These are phyloP conservation scores for Ogataea neopini DNA, from an alignment of 805 yeast genomes.

Conservation along the genomic window DNA sequence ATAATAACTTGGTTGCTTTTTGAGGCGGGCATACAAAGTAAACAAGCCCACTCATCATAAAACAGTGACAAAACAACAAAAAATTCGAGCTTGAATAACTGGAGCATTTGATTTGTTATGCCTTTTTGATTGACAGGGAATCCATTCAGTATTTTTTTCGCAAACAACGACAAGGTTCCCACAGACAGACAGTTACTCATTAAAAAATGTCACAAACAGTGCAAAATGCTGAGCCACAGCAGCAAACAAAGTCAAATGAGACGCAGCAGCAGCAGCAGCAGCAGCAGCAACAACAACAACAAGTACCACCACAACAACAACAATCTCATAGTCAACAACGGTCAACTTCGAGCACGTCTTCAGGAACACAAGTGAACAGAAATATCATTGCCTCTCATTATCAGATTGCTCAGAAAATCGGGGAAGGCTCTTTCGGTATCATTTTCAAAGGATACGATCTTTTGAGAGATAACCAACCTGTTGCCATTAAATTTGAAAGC, in stretches of 20 bases:
- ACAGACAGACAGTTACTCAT: not conserved
- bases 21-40: conserved; percentile 1
- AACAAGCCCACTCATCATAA: not conserved
- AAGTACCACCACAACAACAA: not conserved
- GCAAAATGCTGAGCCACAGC: conserved; percentile 6
- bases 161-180: not conserved
- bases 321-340: conserved; percentile 13
- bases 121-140: not conserved
- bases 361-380: conserved; percentile 21
- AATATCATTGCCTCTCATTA: conserved; percentile 60
- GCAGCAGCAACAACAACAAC: conserved; percentile 4
- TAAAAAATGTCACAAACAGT: not conserved
- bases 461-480: conserved; percentile 57
- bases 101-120: no score
- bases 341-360: conserved; percentile 22
- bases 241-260: no score
- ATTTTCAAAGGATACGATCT: conserved; percentile 80
- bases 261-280: conserved; percentile 8
- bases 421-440: conserved; percentile 86
- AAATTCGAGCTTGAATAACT: not conserved
- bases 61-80: not conserved
- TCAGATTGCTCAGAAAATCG: conserved; percentile 79
- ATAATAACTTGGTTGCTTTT: not conserved
- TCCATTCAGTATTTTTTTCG: not conserved
- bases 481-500: conserved; percentile 81